phyloP scores from a whole-genome alignment of 108 stramenopile genomes.

The Schizochytrium sp. region DNA sequence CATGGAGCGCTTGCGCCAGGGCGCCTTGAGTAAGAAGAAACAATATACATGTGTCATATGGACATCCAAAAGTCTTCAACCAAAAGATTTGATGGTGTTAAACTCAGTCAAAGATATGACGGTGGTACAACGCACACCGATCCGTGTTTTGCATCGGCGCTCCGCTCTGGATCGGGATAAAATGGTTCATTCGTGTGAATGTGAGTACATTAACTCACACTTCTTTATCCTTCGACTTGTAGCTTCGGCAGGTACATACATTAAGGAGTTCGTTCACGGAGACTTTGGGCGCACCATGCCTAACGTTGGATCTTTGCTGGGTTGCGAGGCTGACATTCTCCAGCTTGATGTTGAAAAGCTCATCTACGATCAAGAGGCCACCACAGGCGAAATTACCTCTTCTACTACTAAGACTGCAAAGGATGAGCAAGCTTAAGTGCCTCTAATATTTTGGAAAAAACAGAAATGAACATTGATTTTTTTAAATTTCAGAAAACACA shows the following conservation, averaged over 20 bases:
- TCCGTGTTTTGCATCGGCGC: slow-evolving; percentile 78
- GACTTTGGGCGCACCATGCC: slow-evolving; percentile 78
- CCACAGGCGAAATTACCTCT: neutral
- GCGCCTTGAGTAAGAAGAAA: slow-evolving; percentile 73
- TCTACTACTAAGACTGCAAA: too few species aligned
- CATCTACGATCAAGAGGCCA: neutral
- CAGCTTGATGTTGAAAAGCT: slow-evolving; percentile 70
- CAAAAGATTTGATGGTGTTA: neutral
- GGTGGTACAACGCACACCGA: slow-evolving; percentile 73
- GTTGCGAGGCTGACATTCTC: slow-evolving; percentile 68
- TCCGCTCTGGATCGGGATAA: slow-evolving; percentile 66
- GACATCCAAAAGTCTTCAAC: slow-evolving; percentile 51
- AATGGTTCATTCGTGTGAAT: slow-evolving; percentile 63
- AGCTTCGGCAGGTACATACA: slow-evolving; percentile 76
- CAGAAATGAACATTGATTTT: too few species aligned
- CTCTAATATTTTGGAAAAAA: too few species aligned
- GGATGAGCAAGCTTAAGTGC: too few species aligned
- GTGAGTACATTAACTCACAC: slow-evolving; percentile 66
- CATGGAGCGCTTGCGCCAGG: slow-evolving; percentile 64
- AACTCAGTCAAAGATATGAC: slow-evolving; percentile 58
- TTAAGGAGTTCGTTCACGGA: slow-evolving; percentile 81
- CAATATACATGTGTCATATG: slow-evolving; percentile 74
- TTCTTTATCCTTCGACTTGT: slow-evolving; percentile 71
- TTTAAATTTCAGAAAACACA: too few species aligned
- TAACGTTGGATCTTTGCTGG: slow-evolving; percentile 69